Evolutionary conservation across 2,329 filamentous ascomycete genomes (phyloP), one percentile per base, ranked within the genome.

Genomic region (Pezicula radicicola): DNA sequence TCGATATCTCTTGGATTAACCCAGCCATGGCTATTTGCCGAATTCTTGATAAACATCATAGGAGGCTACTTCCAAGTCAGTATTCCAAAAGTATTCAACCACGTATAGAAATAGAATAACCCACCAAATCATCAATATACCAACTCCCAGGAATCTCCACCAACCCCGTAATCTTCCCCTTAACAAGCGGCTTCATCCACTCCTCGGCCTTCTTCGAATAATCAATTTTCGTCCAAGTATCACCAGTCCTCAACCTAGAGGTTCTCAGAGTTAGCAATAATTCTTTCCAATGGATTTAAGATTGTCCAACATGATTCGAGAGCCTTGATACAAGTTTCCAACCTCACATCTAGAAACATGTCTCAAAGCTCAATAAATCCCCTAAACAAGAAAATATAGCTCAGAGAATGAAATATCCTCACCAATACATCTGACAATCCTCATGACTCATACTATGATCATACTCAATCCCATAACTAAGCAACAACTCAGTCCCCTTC

Each of bases 11-110:
- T 69, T 0, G 77, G 71, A 52, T 75, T 73, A 2, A 76, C 73
- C 70, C 71, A 63, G 15, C 85, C 85, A 61, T 88, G 84, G n/a
- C 75, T 79, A 60, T 87, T 87, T 0, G 83, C 71, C 0, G 79
- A 74, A 10, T 77, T 79, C 68, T 88, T 88, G 63, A 88, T 86
- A 63, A 87, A 88, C 83, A 88, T 85, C 83, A 88, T 84, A 0
- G 83, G 84, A 3, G 84, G 83, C 30, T 33, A 13, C 2, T 33
- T 13, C 30, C 4, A 13, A 12, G 30, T 33, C 30, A 33, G 30
- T 33, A 33, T 10, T 13, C 28, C 28, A 30, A 7, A 30, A 10
- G 10, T 3, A 8, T 10, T 30, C 28, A 30, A 30, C 10, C 28
- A 10, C 28, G 6, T 10, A 8, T 4, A 33, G 9, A 33, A 33